Base-by-base conservation (phyloP, 495 filamentous ascomycete species). In the Patellaria atrata region DNA sequence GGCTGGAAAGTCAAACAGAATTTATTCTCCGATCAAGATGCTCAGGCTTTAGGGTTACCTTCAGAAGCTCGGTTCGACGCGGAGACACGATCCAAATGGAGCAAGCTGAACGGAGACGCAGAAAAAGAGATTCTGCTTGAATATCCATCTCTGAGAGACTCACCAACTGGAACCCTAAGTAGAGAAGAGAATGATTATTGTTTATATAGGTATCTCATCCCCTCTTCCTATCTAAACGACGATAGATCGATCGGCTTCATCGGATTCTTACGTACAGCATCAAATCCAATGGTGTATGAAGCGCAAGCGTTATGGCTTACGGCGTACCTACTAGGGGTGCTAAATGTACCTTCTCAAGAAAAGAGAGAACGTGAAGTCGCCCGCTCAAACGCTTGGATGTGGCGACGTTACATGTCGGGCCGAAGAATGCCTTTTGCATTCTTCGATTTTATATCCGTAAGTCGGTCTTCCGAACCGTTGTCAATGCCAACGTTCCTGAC, bases 391-490 rank as follows among this genome's bases (percentile, higher is more conserved):
- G 30, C 16, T 6, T 33, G 30, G 30, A 20, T 13, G 1, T 34
- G 58, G 2, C 61, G 56, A 45, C 39, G 60, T 9, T 63, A 63
- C 35, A 34, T 59, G 12, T 41, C 45, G 15, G 51, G 51, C 4
- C 16, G 38, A 30, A 40, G 39, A 19, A 38, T 48, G 22, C 39
- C 53, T 6, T 56, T 51, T 38, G 33, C 49, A 11, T 43, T 55
- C n/a, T 56, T 44, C 17, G 55, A 59, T 33, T 56, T 41, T 16
- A 19, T 51, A 12, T 38, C 50, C 11, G 44, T 47, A 26, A 45
- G 23, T 22, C 14, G 36, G 5, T 6, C 27, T 7, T 8, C 12
- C 27, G 5, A 12, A 5, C 5, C 13, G 12, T 6, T 30, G 5
- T 13, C 27, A 8, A 6, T 30, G 27, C 13, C 12, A 5, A 14